Evolutionary conservation across 2,329 filamentous ascomycete species (phyloP).

Genomic region (Sclerotinia borealis): DNA sequence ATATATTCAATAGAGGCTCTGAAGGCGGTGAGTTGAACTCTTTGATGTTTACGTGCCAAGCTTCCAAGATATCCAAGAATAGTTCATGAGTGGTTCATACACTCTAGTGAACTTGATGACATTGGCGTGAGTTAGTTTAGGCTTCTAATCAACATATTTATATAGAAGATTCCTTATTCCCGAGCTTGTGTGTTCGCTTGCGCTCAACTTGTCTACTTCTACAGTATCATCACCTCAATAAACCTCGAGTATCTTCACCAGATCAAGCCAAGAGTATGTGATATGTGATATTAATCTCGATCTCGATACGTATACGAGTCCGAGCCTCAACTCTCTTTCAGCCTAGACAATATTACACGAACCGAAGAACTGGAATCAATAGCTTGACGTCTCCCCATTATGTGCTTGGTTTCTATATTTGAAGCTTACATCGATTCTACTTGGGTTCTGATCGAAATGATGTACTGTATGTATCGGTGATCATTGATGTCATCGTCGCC

Average conservation of each 20-base stretch:
- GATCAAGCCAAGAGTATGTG: background rate
- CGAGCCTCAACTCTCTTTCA: background rate
- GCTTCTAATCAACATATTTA: no score
- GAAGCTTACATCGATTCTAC: no score
- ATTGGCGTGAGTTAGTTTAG: background rate
- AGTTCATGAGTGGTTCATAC: background rate
- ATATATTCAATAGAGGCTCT: background rate
- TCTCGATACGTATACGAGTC: background rate
- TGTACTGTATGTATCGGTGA: no score
- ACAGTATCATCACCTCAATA: background rate
- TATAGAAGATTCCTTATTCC: no score
- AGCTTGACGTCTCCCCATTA: constrained; percentile 3
- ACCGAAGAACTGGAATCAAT: background rate
- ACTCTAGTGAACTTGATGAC: background rate
- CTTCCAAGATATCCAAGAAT: background rate
- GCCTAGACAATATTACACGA: background rate
- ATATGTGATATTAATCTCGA: no score
- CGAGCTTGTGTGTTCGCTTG: background rate
- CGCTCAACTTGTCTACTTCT: background rate
- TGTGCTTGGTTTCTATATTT: no score
- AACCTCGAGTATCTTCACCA: background rate
- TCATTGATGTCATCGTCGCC: no score
- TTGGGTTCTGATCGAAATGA: no score
- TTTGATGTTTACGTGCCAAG: background rate
- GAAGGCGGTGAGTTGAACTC: background rate